Evolutionary conservation across 2,329 filamentous ascomycete species (phyloP).

Genomic region (Peltaster fructicola): DNA sequence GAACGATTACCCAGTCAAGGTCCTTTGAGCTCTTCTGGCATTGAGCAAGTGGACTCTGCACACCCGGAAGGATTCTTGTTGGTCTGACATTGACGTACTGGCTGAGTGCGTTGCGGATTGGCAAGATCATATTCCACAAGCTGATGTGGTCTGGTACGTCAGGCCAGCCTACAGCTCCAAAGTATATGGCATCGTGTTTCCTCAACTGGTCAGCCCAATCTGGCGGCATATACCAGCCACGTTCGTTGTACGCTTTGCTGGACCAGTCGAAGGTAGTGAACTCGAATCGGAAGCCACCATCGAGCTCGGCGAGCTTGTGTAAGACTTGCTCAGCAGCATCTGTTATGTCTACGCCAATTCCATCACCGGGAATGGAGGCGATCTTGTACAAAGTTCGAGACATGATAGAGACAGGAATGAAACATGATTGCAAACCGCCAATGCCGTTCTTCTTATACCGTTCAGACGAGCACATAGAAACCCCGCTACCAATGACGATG

Average conservation of each 20-base stretch:
- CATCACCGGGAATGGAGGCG: constrained; percentile 38
- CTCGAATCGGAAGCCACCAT: constrained; percentile 30
- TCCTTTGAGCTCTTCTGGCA: constrained; percentile 18
- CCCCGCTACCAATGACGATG: too few species aligned
- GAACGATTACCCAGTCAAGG: constrained; percentile 31
- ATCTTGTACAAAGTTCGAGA: constrained; percentile 6
- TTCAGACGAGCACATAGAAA: too few species aligned
- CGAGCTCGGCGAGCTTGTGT: constrained; percentile 25
- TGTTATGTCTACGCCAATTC: constrained; percentile 47
- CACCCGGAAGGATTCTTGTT: constrained; percentile 26
- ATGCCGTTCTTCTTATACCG: too few species aligned
- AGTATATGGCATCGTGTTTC: constrained; percentile 37
- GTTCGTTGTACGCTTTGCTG: constrained; percentile 30
- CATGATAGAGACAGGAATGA: too few species aligned
- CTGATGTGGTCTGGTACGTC: constrained; percentile 50
- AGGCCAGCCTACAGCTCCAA: constrained; percentile 43
- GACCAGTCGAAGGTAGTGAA: constrained; percentile 36
- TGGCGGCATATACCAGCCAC: constrained; percentile 35
- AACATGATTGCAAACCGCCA: too few species aligned
- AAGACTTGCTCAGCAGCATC: constrained; percentile 34
- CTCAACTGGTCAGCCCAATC: constrained; percentile 33
- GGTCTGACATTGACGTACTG: constrained; percentile 52
- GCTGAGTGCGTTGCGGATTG: constrained; percentile 48
- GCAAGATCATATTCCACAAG: constrained; percentile 48
- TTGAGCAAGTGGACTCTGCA: constrained; percentile 22